These are phyloP conservation scores for Colletotrichum lini DNA, from an alignment of 2,329 filamentous ascomycete genomes.

Conservation along the genomic window DNA sequence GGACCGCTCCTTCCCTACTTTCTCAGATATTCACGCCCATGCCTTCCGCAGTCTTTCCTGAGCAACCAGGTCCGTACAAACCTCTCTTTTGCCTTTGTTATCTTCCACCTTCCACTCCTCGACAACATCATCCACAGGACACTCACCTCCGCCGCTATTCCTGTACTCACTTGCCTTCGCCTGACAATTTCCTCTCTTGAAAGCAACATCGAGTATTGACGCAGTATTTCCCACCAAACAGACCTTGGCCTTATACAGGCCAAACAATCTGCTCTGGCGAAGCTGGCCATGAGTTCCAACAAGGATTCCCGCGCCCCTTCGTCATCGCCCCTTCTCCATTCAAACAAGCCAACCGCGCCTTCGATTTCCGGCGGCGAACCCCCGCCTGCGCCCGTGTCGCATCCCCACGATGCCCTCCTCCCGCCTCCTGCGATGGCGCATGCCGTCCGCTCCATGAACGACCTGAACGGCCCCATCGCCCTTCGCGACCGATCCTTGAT, in stretches of 20 bases:
- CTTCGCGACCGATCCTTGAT: slow-evolving; percentile 48
- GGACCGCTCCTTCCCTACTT: slow-evolving; percentile 11
- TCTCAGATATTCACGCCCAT: slow-evolving; percentile 32
- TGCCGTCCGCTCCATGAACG: slow-evolving; percentile 59
- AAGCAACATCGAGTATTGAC: slow-evolving; percentile 18
- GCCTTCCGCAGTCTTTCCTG: slow-evolving; percentile 41
- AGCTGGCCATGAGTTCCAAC: slow-evolving; percentile 61
- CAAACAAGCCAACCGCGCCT: slow-evolving; percentile 17
- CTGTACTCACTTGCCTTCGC: neutral
- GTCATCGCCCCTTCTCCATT: slow-evolving; percentile 50
- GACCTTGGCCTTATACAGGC: slow-evolving; percentile 51
- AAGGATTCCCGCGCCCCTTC: slow-evolving; percentile 40
- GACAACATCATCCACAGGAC: neutral
- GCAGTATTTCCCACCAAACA: slow-evolving; percentile 30
- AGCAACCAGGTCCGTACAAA: slow-evolving; percentile 37
- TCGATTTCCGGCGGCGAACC: slow-evolving; percentile 35
- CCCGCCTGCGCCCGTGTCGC: slow-evolving; percentile 47
- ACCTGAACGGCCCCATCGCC: slow-evolving; percentile 52
- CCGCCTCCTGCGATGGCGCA: slow-evolving; percentile 55
- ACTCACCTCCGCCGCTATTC: neutral
- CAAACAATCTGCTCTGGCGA: slow-evolving; percentile 59
- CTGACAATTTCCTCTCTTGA: neutral
- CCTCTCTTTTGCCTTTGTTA: slow-evolving; percentile 3
- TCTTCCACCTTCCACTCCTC: slow-evolving; percentile 3
- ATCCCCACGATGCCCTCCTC: slow-evolving; percentile 48